Evolutionary conservation across 2,329 filamentous ascomycete species (phyloP), one percentile per base, ranked within the genome.

Genomic region (Calonectria leucothoes): DNA sequence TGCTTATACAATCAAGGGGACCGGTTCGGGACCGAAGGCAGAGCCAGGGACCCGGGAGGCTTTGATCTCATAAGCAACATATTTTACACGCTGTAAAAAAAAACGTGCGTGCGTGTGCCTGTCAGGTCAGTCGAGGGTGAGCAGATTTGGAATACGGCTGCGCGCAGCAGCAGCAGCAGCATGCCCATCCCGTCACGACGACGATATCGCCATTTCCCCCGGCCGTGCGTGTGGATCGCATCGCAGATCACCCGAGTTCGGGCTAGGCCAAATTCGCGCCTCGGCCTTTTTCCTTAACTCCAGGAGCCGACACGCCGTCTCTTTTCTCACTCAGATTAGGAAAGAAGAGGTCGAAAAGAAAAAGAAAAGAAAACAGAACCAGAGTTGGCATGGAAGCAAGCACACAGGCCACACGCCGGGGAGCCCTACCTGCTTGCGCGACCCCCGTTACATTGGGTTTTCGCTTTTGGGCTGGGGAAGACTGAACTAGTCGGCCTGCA

Each of bases 211-310:
- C 25, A 31, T 31, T 25, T 20, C 31, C 10, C 31, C 23, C 17
- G 23, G 35, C 27, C 14, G 64, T 42, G 48, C 8, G 35, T 51
- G 66, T 69, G 67, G 52, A 66, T 66, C 66, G 66, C 37, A 52
- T 70, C 66, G 66, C 31, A 52, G 61, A 66, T 68, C 48, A 23
- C 35, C 72, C 57, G 33, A 31, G 71, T 66, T 70, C 27, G 66
- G 70, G 17, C 37, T 67, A 70, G 69, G 23, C 48, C 42, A 39
- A 25, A 37, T 71, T 79, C 78, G 78, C 78, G 76, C 57, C 75
- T 80, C 77, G 78, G 78, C 73, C 69, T 76, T 76, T 76, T 45
- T 63, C 35, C 69, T 78, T 80, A 75, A 79, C 66, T 78, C 71
- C 73, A 71, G 63, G 52, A 33, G 67, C 66, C 70, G 76, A 79